Percentiles rank a stretch among this genome's conserved stretches.
phyloP scores from a whole-genome alignment of 129 eudicot genomes.

The Flaveria bidentis region DNA sequence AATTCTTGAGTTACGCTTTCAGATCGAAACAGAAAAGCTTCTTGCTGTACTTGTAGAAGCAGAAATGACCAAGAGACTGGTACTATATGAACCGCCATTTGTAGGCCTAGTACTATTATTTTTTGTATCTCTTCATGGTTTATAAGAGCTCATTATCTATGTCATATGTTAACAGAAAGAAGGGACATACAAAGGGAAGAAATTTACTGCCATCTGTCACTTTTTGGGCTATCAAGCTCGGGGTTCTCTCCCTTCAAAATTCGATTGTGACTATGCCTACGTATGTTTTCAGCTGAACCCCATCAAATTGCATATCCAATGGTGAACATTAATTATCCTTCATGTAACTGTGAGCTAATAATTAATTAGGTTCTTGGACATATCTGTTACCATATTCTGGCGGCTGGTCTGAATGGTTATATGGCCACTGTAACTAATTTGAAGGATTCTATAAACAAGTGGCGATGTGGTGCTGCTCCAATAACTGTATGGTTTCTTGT shows the following conservation, averaged over 20 bases:
- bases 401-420: conserved; percentile 96
- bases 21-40: conserved; percentile 98
- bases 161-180: conserved; percentile 66
- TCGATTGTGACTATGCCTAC: conserved; percentile 94
- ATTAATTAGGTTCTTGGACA: conserved; percentile 87
- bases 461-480: conserved; percentile 99
- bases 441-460: conserved; percentile 75
- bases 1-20: conserved; percentile 27
- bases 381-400: conserved; percentile 85
- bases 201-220: conserved; percentile 96
- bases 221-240: conserved; percentile 99
- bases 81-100: conserved; percentile 35
- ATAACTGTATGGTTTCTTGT: conserved; percentile 61
- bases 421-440: conserved; percentile 92
- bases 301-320: background rate
- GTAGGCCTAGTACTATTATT: background rate
- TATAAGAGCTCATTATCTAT: background rate
- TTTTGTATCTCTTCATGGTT: conserved; percentile 6
- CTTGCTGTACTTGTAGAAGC: conserved; percentile 94
- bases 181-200: conserved; percentile 98
- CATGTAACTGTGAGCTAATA: conserved; percentile 12
- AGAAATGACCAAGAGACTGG: conserved; percentile 90
- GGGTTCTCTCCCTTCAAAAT: conserved; percentile 92
- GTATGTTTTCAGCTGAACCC: conserved; percentile 42
- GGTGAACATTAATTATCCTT: background rate